These are phyloP conservation scores for Sherardia arvensis DNA, from an alignment of 257 asterid genomes.

Conservation along the genomic window DNA sequence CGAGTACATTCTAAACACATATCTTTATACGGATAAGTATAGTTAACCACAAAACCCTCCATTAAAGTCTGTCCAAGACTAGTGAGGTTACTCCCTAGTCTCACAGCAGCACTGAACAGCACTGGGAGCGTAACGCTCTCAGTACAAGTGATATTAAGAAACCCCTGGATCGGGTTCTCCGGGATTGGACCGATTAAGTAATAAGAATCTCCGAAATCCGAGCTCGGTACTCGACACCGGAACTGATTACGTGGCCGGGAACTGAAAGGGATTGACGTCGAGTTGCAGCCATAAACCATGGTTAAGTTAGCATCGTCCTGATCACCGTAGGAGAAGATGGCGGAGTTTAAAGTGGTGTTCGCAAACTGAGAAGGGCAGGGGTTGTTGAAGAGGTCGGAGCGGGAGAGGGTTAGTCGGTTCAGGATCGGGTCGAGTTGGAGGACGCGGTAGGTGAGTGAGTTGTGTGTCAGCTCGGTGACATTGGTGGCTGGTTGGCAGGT, in stretches of 20 bases:
- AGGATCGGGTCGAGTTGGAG: conserved; percentile 27
- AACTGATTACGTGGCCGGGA: conserved; percentile 29
- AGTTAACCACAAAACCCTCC: conserved; percentile 50
- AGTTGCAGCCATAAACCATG: conserved; percentile 45
- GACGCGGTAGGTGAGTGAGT: conserved; percentile 35
- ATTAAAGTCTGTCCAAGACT: conserved; percentile 37
- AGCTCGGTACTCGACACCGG: conserved; percentile 17
- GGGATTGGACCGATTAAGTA: conserved; percentile 42
- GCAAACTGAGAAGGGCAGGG: conserved; percentile 38
- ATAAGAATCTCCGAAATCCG: conserved; percentile 28
- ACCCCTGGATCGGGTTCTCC: conserved; percentile 26
- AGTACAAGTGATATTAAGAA: conserved; percentile 21
- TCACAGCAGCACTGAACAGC: conserved; percentile 18
- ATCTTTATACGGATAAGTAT: conserved; percentile 35
- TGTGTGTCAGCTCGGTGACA: conserved; percentile 28
- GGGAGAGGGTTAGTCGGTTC: conserved; percentile 29
- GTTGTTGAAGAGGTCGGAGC: conserved; percentile 35
- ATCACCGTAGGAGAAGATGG: conserved; percentile 14
- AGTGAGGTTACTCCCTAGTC: conserved; percentile 19
- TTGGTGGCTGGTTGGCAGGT: conserved; percentile 28
- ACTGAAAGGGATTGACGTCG: conserved; percentile 7
- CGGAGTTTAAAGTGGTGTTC: conserved; percentile 32
- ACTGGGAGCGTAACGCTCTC: conserved; percentile 29
- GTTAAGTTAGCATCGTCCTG: conserved; percentile 23
- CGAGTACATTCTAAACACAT: conserved; percentile 31